Evolutionary conservation across 495 filamentous ascomycete species (phyloP).

Genomic region (Schizothecium vesticola): DNA sequence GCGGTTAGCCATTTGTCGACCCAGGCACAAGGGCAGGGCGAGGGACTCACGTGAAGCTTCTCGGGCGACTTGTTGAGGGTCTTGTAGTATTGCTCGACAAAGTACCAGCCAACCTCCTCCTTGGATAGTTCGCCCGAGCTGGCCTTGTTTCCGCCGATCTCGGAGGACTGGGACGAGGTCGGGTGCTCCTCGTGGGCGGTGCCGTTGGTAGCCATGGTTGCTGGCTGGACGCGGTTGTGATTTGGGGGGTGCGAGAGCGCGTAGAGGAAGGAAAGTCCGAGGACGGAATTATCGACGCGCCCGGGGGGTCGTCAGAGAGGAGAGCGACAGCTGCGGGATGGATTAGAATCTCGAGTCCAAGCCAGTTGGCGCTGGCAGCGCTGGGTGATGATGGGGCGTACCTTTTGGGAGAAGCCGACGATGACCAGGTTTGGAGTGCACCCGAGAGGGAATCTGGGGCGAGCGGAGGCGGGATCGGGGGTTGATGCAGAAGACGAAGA

Average conservation of each 20-base stretch:
- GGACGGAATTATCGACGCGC: neutral
- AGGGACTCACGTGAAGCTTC: conserved; percentile 72
- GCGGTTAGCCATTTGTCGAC: neutral
- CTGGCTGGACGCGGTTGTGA: conserved; percentile 14
- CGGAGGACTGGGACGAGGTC: conserved; percentile 21
- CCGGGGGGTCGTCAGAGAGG: neutral
- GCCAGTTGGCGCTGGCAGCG: neutral
- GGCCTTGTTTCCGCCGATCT: conserved; percentile 17
- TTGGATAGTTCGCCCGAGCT: conserved; percentile 45
- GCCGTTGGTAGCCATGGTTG: conserved; percentile 49
- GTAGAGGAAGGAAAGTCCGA: conserved; percentile 7
- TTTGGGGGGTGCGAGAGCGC: conserved; percentile 13
- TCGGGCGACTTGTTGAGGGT: conserved; percentile 91
- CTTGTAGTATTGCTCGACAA: conserved; percentile 98
- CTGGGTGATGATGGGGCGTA: neutral
- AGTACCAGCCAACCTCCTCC: conserved; percentile 97
- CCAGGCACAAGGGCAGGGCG: neutral
- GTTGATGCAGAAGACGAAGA: neutral
- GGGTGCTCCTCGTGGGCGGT: conserved; percentile 26
- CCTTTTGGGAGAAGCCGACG: neutral
- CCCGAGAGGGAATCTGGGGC: neutral
- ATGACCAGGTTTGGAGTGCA: neutral
- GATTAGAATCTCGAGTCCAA: neutral
- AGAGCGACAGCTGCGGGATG: neutral
- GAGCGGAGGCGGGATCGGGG: neutral